These are phyloP conservation scores for Iris pallida DNA, from an alignment of 116 monocot genomes.

Conservation along the genomic window DNA sequence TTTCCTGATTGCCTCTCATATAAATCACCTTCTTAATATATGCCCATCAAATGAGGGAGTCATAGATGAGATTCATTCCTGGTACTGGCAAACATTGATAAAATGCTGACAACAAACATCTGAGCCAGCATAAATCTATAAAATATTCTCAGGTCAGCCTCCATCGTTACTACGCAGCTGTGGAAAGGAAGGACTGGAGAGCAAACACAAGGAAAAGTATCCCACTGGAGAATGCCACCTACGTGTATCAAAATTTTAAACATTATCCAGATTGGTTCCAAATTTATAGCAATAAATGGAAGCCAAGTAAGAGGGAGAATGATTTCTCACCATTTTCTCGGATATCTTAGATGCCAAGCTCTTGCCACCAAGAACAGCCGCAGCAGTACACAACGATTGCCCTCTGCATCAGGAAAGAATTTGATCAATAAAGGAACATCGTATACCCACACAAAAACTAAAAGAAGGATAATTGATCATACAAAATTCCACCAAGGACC, in stretches of 20 bases:
- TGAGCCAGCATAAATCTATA: too few relatives aligned
- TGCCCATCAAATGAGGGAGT: too few relatives aligned
- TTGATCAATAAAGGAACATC: conserved; percentile 3
- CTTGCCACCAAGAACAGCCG: conserved; percentile 92
- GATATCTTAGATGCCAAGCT: conserved; percentile 95
- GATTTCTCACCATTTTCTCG: conserved; percentile 70
- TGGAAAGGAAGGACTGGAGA: conserved; percentile 52
- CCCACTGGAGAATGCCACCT: conserved; percentile 77
- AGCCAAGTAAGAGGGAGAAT: background rate
- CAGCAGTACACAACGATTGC: conserved; percentile 84
- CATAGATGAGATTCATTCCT: too few relatives aligned
- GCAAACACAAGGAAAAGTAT: conserved; percentile 76
- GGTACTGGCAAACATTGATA: too few relatives aligned
- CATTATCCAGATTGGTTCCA: background rate
- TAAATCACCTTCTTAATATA: too few relatives aligned
- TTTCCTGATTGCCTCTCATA: too few relatives aligned
- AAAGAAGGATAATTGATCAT: conserved; percentile 12
- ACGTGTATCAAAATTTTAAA: background rate
- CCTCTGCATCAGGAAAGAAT: conserved; percentile 36
- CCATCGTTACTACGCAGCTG: conserved; percentile 21
- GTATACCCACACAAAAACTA: background rate
- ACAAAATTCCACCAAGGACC: conserved; percentile 92
- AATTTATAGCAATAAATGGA: background rate
- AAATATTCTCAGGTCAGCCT: background rate
- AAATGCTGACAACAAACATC: too few relatives aligned